Evolutionary conservation across 495 filamentous ascomycete species (phyloP).

Genomic region (Sporormia fimetaria): DNA sequence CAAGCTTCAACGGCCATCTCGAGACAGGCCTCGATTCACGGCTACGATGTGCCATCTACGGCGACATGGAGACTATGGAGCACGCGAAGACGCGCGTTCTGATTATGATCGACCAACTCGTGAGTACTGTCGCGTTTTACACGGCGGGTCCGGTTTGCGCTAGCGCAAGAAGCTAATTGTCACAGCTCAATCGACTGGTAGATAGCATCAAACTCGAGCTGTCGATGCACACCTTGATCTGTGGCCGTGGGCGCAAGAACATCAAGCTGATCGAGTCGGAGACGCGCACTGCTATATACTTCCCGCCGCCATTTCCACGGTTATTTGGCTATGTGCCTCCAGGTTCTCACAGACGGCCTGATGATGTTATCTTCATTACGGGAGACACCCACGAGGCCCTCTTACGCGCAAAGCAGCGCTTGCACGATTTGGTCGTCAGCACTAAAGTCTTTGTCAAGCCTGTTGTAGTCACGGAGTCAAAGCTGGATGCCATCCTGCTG

Average conservation of each 20-base stretch:
- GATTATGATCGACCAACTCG: slow-evolving; percentile 95
- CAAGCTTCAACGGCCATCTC: slow-evolving; percentile 53
- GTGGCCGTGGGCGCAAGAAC: slow-evolving; percentile 85
- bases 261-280: slow-evolving; percentile 92
- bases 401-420: slow-evolving; percentile 71
- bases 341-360: slow-evolving; percentile 63
- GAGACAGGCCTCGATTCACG: slow-evolving; percentile 63
- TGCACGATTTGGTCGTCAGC: slow-evolving; percentile 64
- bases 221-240: slow-evolving; percentile 78
- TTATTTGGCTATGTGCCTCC: slow-evolving; percentile 80
- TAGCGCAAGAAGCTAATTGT: slow-evolving; percentile 29
- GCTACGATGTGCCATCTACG: slow-evolving; percentile 84
- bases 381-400: slow-evolving; percentile 73
- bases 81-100: slow-evolving; percentile 92
- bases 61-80: slow-evolving; percentile 87
- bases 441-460: slow-evolving; percentile 87
- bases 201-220: slow-evolving; percentile 74
- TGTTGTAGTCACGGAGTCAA: slow-evolving; percentile 69
- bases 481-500: slow-evolving; percentile 87
- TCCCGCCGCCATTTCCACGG: slow-evolving; percentile 82
- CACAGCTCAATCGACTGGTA: slow-evolving; percentile 72
- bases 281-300: slow-evolving; percentile 93
- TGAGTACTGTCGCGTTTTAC: slow-evolving; percentile 42
- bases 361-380: slow-evolving; percentile 87
- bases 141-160: slow-evolving; percentile 1